Evolutionary conservation across 768 basidiomycete species (phyloP).

Genomic region (Arthromyces matolae): DNA sequence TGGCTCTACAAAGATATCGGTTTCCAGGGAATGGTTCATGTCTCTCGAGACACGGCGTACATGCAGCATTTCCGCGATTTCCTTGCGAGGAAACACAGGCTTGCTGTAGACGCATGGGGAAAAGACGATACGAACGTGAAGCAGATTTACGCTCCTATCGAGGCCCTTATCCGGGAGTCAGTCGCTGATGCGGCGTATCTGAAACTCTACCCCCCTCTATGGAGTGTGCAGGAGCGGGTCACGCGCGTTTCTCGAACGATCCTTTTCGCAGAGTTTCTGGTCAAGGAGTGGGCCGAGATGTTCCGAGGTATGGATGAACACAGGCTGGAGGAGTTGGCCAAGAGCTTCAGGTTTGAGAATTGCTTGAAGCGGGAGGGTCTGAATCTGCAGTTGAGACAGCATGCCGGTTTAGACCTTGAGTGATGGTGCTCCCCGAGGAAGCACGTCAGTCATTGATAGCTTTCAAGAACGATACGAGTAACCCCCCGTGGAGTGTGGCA

Average conservation of each 20-base stretch:
- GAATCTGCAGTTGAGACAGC: conserved; percentile 47
- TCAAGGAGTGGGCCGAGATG: conserved; percentile 70
- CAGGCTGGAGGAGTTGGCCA: conserved; percentile 67
- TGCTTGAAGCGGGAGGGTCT: conserved; percentile 66
- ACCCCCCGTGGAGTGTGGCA: no score
- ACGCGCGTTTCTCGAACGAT: conserved; percentile 61
- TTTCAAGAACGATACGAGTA: no score
- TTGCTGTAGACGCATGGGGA: conserved; percentile 81
- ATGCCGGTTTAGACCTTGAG: conserved; percentile 11
- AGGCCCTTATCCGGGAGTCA: conserved; percentile 57
- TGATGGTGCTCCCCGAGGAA: no score
- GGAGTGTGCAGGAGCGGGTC: conserved; percentile 55
- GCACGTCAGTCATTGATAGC: no score
- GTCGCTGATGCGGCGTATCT: conserved; percentile 34
- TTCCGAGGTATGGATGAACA: conserved; percentile 52
- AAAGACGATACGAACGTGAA: conserved; percentile 56
- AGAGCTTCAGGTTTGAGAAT: conserved; percentile 67
- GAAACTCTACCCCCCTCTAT: conserved; percentile 56
- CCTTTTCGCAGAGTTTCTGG: conserved; percentile 65
- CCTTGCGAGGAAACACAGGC: conserved; percentile 71
- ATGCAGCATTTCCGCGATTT: conserved; percentile 64
- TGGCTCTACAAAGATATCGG: conserved; percentile 87
- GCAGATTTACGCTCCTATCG: conserved; percentile 59
- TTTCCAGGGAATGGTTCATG: conserved; percentile 82
- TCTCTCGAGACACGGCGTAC: conserved; percentile 63